Evolutionary conservation across 2,329 filamentous ascomycete genomes (phyloP).

Genomic region (Verticillium klebahnii): DNA sequence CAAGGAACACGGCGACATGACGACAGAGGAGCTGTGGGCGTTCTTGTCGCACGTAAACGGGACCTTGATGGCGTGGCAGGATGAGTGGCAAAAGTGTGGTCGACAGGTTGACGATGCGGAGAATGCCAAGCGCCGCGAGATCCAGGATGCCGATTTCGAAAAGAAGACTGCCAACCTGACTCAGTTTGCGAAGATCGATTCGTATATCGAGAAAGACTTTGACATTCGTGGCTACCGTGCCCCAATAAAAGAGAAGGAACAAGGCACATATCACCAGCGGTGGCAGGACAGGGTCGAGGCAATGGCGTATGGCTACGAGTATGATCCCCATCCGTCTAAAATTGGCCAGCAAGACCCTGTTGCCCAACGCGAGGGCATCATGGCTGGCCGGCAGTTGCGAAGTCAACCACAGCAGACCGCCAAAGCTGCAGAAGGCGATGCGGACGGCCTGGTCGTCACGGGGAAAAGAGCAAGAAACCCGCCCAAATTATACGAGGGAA

Average conservation of each 20-base stretch:
- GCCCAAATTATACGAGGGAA: slow-evolving; percentile 45
- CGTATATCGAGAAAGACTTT: slow-evolving; percentile 47
- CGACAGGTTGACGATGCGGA: slow-evolving; percentile 53
- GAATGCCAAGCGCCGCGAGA: slow-evolving; percentile 46
- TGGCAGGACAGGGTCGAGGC: slow-evolving; percentile 55
- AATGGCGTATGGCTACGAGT: slow-evolving; percentile 55
- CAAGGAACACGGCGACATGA: slow-evolving; percentile 45
- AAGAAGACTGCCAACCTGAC: slow-evolving; percentile 37
- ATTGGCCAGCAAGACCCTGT: slow-evolving; percentile 56
- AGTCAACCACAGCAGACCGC: slow-evolving; percentile 54
- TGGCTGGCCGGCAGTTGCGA: slow-evolving; percentile 47
- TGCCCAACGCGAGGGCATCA: slow-evolving; percentile 50
- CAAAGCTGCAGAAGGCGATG: slow-evolving; percentile 47
- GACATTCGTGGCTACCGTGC: slow-evolving; percentile 49
- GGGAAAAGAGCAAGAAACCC: slow-evolving; percentile 52
- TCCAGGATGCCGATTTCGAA: slow-evolving; percentile 43
- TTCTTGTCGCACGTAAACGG: slow-evolving; percentile 39
- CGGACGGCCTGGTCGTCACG: slow-evolving; percentile 31
- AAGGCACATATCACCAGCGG: slow-evolving; percentile 35
- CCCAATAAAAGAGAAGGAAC: slow-evolving; percentile 26
- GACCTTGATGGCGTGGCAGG: slow-evolving; percentile 46
- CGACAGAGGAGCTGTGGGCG: slow-evolving; percentile 39
- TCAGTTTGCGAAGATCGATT: slow-evolving; percentile 27
- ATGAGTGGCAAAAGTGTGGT: slow-evolving; percentile 47
- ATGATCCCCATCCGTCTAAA: slow-evolving; percentile 53